phyloP scores from a whole-genome alignment of 148 eudicot genomes.

The Polygonum maritimum region DNA sequence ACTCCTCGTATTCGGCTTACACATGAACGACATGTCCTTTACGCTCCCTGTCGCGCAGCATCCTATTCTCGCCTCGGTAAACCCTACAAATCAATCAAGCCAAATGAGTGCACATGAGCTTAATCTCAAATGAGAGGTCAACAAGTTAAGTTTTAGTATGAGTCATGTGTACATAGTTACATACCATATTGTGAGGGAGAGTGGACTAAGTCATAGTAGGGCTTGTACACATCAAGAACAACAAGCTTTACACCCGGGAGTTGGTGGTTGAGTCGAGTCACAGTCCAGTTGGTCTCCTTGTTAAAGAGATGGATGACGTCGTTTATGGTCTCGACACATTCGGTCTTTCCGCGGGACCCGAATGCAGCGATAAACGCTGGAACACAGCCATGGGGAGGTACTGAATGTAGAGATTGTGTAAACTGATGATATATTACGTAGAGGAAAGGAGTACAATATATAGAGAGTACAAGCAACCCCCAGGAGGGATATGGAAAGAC shows the following conservation, averaged over 20 bases:
- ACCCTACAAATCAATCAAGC: constrained; percentile 38
- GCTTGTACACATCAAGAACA: constrained; percentile 65
- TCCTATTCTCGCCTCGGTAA: constrained; percentile 69
- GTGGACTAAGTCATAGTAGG: constrained; percentile 57
- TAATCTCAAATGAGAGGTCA: neutral
- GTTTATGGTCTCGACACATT: constrained; percentile 62
- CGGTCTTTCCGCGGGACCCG: constrained; percentile 39
- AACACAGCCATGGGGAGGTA: constrained; percentile 76
- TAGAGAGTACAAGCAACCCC: no score
- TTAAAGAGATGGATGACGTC: constrained; percentile 63
- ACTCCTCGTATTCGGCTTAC: constrained; percentile 60
- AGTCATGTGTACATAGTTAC: neutral
- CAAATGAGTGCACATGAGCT: neutral
- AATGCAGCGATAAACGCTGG: constrained; percentile 59
- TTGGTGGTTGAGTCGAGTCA: constrained; percentile 39
- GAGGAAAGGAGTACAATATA: no score
- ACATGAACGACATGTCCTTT: constrained; percentile 68
- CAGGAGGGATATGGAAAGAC: no score
- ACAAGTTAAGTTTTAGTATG: neutral
- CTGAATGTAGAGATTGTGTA: no score
- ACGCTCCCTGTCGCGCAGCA: constrained; percentile 86
- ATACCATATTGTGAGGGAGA: constrained; percentile 61
- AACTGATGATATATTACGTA: no score
- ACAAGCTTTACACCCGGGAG: constrained; percentile 61
- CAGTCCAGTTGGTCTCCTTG: constrained; percentile 64